Conservation (phyloP, 495 filamentous ascomycete genomes). For the Trichocladium uniseriatum region DNA sequence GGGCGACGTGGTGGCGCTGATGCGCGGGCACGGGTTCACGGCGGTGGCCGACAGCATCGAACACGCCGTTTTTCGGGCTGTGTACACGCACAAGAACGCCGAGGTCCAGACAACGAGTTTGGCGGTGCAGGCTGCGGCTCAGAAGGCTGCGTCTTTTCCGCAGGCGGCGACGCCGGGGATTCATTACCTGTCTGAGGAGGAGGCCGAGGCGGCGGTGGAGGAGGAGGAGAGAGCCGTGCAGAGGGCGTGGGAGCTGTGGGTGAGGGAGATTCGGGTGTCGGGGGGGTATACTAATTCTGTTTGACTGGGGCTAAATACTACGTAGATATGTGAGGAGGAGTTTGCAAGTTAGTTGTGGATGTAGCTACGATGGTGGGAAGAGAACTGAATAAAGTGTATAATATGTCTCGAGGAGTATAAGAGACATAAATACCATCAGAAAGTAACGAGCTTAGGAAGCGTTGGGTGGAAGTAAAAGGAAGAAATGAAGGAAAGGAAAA, state of each 20-base stretch:
- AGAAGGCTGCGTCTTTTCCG: neutral
- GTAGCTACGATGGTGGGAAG: no score
- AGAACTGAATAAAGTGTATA: no score
- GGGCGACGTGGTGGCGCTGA: conserved; percentile 33
- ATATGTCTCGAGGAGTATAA: no score
- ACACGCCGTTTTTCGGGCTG: conserved; percentile 33
- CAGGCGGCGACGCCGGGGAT: conserved; percentile 1
- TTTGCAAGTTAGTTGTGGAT: no score
- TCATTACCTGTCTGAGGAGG: conserved; percentile 22
- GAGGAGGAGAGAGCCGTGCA: conserved; percentile 21
- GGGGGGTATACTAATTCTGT: no score
- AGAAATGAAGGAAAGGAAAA: no score
- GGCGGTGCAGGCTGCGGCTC: conserved; percentile 13
- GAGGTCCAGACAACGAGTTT: conserved; percentile 29
- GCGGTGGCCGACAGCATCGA: conserved; percentile 29
- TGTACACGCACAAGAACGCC: conserved; percentile 42
- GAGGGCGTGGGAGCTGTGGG: conserved; percentile 36
- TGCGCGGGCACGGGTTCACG: conserved; percentile 43
- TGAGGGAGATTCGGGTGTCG: conserved; percentile 28
- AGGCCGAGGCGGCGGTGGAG: conserved; percentile 12
- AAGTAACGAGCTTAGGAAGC: no score
- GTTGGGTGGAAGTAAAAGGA: no score
- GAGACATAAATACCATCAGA: no score
- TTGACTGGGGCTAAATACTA: no score
- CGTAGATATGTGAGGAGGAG: no score